Percentiles rank a stretch among this genome's conserved stretches.
Evolutionary conservation across 495 filamentous ascomycete species (phyloP).

Genomic region (Penicillium salamii): DNA sequence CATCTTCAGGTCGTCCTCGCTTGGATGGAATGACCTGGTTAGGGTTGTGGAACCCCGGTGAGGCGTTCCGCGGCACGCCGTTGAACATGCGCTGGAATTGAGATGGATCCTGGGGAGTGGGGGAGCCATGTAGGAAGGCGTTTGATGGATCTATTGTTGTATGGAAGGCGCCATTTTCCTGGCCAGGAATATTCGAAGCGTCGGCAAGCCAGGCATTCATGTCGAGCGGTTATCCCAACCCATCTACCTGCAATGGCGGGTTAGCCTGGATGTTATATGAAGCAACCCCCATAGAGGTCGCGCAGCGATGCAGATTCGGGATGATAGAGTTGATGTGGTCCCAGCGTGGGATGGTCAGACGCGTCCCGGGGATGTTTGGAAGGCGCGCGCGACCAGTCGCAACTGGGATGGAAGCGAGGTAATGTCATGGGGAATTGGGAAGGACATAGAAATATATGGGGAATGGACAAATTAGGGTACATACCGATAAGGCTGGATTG

Average conservation of each 20-base stretch:
- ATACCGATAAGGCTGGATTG: slow-evolving; percentile 51
- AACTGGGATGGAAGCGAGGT: slow-evolving; percentile 14
- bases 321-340: neutral
- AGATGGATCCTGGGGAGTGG: slow-evolving; percentile 57
- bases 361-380: slow-evolving; percentile 32
- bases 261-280: slow-evolving; percentile 14
- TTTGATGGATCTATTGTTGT: slow-evolving; percentile 54
- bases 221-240: slow-evolving; percentile 55
- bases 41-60: slow-evolving; percentile 71
- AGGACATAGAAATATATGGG: neutral
- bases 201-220: slow-evolving; percentile 87
- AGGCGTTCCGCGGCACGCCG: slow-evolving; percentile 75
- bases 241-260: slow-evolving; percentile 45
- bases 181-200: slow-evolving; percentile 64
- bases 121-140: slow-evolving; percentile 49
- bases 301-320: neutral
- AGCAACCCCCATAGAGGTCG: slow-evolving; percentile 8
- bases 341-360: slow-evolving; percentile 18
- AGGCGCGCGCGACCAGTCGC: slow-evolving; percentile 23
- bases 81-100: slow-evolving; percentile 75
- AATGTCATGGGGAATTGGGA: neutral
- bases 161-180: slow-evolving; percentile 76
- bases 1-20: slow-evolving; percentile 81
- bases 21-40: slow-evolving; percentile 86
- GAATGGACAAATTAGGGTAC: slow-evolving; percentile 26